These are phyloP conservation scores for Panaeolus papilionaceus DNA, from an alignment of 768 basidiomycete genomes.

Conservation along the genomic window DNA sequence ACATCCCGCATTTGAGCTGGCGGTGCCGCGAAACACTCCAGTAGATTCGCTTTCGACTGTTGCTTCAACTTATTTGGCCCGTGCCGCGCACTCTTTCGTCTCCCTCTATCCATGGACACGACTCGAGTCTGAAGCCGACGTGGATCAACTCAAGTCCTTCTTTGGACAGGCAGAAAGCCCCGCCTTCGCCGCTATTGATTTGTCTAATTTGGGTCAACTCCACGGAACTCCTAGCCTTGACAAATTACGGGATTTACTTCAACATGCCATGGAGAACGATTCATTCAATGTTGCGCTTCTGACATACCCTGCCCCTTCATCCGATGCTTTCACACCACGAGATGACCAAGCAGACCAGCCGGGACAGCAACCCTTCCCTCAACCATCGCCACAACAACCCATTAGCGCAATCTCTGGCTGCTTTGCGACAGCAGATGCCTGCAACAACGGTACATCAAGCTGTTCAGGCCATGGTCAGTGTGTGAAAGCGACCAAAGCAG, in stretches of 20 bases:
- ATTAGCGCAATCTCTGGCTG: constrained; percentile 69
- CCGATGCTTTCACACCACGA: constrained; percentile 39
- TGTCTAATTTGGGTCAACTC: constrained; percentile 59
- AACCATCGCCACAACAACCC: constrained; percentile 52
- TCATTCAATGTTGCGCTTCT: constrained; percentile 59
- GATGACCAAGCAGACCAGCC: constrained; percentile 41
- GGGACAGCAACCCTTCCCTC: constrained; percentile 54
- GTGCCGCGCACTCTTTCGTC: constrained; percentile 64
- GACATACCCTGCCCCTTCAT: constrained; percentile 45
- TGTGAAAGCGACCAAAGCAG: constrained; percentile 62
- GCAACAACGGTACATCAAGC: constrained; percentile 63
- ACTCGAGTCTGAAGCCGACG: constrained; percentile 35
- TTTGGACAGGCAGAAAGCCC: constrained; percentile 56
- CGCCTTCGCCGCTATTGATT: constrained; percentile 68
- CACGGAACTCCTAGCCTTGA: constrained; percentile 51
- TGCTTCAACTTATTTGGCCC: constrained; percentile 62
- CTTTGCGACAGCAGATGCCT: constrained; percentile 57
- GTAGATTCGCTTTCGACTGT: constrained; percentile 54
- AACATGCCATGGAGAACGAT: constrained; percentile 42
- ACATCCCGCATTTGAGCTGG: constrained; percentile 52
- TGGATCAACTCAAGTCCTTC: constrained; percentile 52
- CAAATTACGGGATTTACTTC: constrained; percentile 55
- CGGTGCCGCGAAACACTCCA: constrained; percentile 34
- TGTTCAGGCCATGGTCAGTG: constrained; percentile 81
- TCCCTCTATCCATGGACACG: constrained; percentile 50